phyloP scores from a whole-genome alignment of 108 stramenopile genomes.

The Nitzschia putrida region DNA sequence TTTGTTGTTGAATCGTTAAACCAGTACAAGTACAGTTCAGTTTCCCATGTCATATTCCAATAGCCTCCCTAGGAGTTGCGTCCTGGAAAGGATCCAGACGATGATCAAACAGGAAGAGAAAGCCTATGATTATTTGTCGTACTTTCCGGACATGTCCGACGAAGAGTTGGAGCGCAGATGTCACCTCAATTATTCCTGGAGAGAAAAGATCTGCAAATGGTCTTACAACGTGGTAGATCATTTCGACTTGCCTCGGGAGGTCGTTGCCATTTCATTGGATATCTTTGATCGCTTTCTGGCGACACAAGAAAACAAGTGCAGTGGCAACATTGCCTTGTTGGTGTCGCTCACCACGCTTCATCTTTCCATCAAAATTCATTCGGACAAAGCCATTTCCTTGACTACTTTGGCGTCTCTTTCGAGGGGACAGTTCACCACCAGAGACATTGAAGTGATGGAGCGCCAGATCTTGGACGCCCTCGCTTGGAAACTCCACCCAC shows the following conservation, averaged over 20 bases:
- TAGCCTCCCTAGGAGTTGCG: conserved; percentile 13
- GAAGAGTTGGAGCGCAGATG: conserved; percentile 12
- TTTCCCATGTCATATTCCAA: conserved; percentile 8
- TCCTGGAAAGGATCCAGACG: conserved; percentile 27
- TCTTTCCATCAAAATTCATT: conserved; percentile 76
- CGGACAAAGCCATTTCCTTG: conserved; percentile 65
- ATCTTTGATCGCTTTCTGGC: conserved; percentile 82
- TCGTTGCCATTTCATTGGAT: conserved; percentile 65
- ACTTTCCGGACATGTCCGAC: conserved; percentile 8
- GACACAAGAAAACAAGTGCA: conserved; percentile 63
- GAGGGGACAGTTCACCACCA: conserved; percentile 65
- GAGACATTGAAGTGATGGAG: conserved; percentile 82
- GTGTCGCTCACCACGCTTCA: conserved; percentile 69
- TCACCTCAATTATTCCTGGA: conserved; percentile 48
- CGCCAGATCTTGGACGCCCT: conserved; percentile 52
- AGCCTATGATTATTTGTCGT: conserved; percentile 12
- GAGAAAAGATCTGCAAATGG: conserved; percentile 85
- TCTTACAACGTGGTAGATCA: conserved; percentile 84
- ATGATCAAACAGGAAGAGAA: conserved; percentile 32
- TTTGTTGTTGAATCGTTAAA: too few species aligned
- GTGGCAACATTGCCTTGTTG: conserved; percentile 62
- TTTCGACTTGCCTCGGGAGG: conserved; percentile 76
- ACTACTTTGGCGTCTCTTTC: conserved; percentile 67
- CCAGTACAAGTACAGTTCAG: background rate
- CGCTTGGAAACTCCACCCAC: conserved; percentile 73